Conservation (phyloP, 768 basidiomycete species). For the Tricholoma terreum region DNA sequence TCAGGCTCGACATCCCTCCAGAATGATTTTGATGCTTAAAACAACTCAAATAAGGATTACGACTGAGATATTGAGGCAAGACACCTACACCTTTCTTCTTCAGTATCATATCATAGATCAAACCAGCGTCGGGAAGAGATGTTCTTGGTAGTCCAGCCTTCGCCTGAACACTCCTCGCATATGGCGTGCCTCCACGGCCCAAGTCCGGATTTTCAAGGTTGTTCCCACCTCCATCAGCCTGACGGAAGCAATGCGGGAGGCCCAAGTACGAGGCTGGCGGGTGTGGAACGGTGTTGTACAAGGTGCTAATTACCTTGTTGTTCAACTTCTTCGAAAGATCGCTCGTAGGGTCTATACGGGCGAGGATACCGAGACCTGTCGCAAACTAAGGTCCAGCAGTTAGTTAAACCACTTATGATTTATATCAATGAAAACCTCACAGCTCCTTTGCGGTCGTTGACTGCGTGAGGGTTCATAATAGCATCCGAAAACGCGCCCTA, state of each 20-base stretch:
- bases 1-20: slow-evolving; percentile 2
- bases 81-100: slow-evolving; percentile 33
- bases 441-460: slow-evolving; percentile 41
- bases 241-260: slow-evolving; percentile 33
- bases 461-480: slow-evolving; percentile 28
- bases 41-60: not conserved
- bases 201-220: slow-evolving; percentile 41
- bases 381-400: slow-evolving; percentile 21
- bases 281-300: slow-evolving; percentile 62
- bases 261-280: slow-evolving; percentile 37
- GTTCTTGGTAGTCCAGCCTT: slow-evolving; percentile 36
- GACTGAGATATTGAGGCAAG: slow-evolving; percentile 15
- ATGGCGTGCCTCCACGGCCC: slow-evolving; percentile 50
- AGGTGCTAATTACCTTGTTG: slow-evolving; percentile 32
- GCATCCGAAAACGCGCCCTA: slow-evolving; percentile 31
- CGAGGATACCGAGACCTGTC: slow-evolving; percentile 25
- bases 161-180: slow-evolving; percentile 51
- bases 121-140: slow-evolving; percentile 51
- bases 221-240: slow-evolving; percentile 51
- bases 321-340: slow-evolving; percentile 19
- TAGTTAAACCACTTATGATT: not conserved
- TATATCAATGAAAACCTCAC: slow-evolving; percentile 11
- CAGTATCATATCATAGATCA: slow-evolving; percentile 64
- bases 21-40: slow-evolving; percentile 5
- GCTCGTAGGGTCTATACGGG: slow-evolving; percentile 19